Evolutionary conservation across 2,329 filamentous ascomycete species (phyloP), one percentile per base, ranked within the genome.

Genomic region (Penicillium sp.): DNA sequence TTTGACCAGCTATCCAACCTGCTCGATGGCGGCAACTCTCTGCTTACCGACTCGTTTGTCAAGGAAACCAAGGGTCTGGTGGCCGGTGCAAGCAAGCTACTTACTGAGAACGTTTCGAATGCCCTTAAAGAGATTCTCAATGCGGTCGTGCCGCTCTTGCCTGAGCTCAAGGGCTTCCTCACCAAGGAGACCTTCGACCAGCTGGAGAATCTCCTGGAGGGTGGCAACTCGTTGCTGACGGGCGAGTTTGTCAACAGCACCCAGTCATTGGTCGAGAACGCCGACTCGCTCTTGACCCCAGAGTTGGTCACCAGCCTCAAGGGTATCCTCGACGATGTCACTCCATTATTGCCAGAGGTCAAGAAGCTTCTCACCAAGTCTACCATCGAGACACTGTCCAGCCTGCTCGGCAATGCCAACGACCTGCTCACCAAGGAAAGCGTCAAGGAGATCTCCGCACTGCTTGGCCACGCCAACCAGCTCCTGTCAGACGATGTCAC

Each of bases 401-500:
- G n/a, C 9, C 41, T 51, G n/a, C 13, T 54, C 29, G 43, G 25
- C 22, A 54, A 51, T 31, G 51, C 51, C 36, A 44, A 45, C 37
- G 43, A 44, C 13, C 43, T 54, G 3, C 35, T 54, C 22, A 50
- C 48, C 2, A 41, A 48, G 15, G 39, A 45, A 22, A 51, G 51
- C 31, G 44, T 54, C 32, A 52, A 54, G 32, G 44, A 47, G 32
- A 54, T 46, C 28, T 37, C 35, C n/a, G 32, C 31, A 5, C 38
- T 54, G 12, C 37, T 54, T 31, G 35, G 37, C 8, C 42, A 43
- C 9, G 51, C 51, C 14, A 38, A 47, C 37, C 45, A 52, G 17
- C 43, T 54, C 9, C 38, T 53, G 2, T 40, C 42, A 10, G 48
- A 48, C 6, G 41, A 44, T 29, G 42, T 53, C 14, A 25, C 51